A percentile compares a stretch with the other conserved stretches of the same genome.
These are phyloP conservation scores for Leccinellum rugosiceps DNA, from an alignment of 768 basidiomycete genomes.

Conservation along the genomic window DNA sequence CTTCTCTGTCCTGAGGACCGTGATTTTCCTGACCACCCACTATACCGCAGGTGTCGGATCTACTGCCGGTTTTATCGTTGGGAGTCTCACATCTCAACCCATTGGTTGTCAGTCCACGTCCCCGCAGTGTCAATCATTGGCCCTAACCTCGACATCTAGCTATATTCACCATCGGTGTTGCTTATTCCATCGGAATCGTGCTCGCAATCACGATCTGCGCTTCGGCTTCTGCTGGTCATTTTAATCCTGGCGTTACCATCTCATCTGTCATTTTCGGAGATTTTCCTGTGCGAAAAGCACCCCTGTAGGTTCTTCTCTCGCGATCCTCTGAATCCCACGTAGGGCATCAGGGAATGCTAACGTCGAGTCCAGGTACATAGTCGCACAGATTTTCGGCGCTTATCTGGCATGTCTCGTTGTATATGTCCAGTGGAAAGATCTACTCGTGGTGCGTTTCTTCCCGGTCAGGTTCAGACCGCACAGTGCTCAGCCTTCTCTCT, in stretches of 20 bases:
- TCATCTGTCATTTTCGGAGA: slow-evolving; percentile 48
- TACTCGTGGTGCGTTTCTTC: slow-evolving; percentile 45
- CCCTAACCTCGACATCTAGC: slow-evolving; percentile 33
- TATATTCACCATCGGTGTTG: slow-evolving; percentile 53
- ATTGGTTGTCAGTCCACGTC: slow-evolving; percentile 46
- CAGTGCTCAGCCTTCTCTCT: background rate
- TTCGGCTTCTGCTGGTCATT: slow-evolving; percentile 59
- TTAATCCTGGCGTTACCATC: slow-evolving; percentile 63
- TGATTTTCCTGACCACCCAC: background rate
- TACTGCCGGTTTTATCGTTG: slow-evolving; percentile 47
- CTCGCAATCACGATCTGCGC: slow-evolving; percentile 53
- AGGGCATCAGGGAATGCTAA: slow-evolving; percentile 10
- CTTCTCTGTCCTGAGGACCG: background rate
- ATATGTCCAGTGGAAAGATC: slow-evolving; percentile 59
- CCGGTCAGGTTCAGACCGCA: slow-evolving; percentile 35
- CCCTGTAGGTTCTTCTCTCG: slow-evolving; percentile 37
- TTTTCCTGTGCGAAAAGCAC: slow-evolving; percentile 51
- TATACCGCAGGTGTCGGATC: slow-evolving; percentile 48
- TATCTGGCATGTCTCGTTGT: slow-evolving; percentile 59
- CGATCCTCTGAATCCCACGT: background rate
- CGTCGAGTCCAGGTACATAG: slow-evolving; percentile 49
- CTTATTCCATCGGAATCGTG: slow-evolving; percentile 57
- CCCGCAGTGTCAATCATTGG: background rate
- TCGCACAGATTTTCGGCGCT: slow-evolving; percentile 62
- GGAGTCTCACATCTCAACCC: slow-evolving; percentile 39